Base-by-base conservation (phyloP, 148 eudicot genomes). In the Spergularia marina region DNA sequence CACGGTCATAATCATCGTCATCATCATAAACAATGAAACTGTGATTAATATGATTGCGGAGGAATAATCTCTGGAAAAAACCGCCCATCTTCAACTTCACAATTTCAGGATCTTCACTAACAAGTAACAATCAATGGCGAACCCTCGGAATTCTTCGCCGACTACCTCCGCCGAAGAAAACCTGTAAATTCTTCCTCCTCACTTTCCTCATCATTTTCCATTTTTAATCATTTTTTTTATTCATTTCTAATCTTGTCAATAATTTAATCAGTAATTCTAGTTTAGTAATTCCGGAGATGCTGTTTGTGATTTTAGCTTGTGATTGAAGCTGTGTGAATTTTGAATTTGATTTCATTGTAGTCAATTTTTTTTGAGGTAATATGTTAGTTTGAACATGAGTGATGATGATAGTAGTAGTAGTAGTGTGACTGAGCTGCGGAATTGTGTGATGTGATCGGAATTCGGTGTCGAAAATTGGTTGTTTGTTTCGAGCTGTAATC, bases 111-210 rank as follows among this genome's bases (percentile, higher is more conserved):
- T 61, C 70, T 16, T 17, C 57, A 20, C 49, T 44, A 44, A 44
- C 25, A 23, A 23, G 49, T 14, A 41, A 41, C 47, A 68, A 61
- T 52, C 78, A 89, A 30, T 87, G 90, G 71, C 91, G 2, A 62
- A 79, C 10, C 74, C 82, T 76, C 80, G 88, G 15, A 85, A 79
- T 82, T 74, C 82, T 15, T 81, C 97, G 21, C 73, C 84, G 30
- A 67, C 76, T 61, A 69, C 80, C 62, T 65, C 84, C 77, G 68
- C 91, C 36, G 97, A 89, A 63, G 92, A 91, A 68, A 86, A 86
- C 81, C 81, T 88, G 97, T 91, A 84, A 54, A 68, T 44, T 68
- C 74, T 65, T 79, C 53, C 76, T 41, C 58, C 69, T 49, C 62
- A 7, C 65, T 68, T 30, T 6, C 17, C 47, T 74, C 41, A 30